These are phyloP conservation scores for Cutaneotrichosporon mucoides DNA, from an alignment of 1,284 basidiomycete species.

Conservation along the genomic window DNA sequence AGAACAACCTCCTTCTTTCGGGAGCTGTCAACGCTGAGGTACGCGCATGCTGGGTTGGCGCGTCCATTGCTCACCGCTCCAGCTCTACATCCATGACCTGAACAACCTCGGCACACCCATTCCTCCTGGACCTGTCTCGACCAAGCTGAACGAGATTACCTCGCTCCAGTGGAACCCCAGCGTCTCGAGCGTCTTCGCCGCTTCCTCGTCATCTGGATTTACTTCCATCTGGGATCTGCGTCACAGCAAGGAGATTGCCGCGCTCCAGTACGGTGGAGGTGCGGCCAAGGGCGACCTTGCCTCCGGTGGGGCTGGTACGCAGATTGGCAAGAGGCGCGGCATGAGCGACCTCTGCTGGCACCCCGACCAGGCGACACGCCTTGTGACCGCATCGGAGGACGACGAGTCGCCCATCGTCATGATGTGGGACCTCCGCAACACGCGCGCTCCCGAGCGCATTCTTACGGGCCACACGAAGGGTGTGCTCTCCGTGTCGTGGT, in stretches of 20 bases:
- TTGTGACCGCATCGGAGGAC: constrained; percentile 94
- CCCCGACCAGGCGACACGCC: constrained; percentile 89
- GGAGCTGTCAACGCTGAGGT: constrained; percentile 89
- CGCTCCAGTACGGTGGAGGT: constrained; percentile 79
- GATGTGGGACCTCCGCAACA: constrained; percentile 97
- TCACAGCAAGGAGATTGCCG: constrained; percentile 88
- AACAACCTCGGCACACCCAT: constrained; percentile 53
- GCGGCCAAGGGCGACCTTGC: constrained; percentile 59
- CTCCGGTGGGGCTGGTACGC: constrained; percentile 60
- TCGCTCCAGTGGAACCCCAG: constrained; percentile 94
- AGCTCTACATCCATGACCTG: constrained; percentile 57
- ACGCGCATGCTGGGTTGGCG: constrained; percentile 11
- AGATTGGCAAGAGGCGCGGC: constrained; percentile 72
- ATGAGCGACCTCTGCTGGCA: constrained; percentile 99
- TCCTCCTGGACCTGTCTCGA: constrained; percentile 69
- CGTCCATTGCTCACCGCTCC: neutral
- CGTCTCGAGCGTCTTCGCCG: constrained; percentile 89
- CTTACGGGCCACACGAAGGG: constrained; percentile 94
- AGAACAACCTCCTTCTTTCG: constrained; percentile 80
- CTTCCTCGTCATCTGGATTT: constrained; percentile 87
- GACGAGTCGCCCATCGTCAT: constrained; percentile 94
- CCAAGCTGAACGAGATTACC: constrained; percentile 92
- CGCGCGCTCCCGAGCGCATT: constrained; percentile 90
- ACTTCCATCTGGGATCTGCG: constrained; percentile 97
- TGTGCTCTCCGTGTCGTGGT: constrained; percentile 91